Conservation (phyloP, 768 basidiomycete species). For the Lentinula boryana region DNA sequence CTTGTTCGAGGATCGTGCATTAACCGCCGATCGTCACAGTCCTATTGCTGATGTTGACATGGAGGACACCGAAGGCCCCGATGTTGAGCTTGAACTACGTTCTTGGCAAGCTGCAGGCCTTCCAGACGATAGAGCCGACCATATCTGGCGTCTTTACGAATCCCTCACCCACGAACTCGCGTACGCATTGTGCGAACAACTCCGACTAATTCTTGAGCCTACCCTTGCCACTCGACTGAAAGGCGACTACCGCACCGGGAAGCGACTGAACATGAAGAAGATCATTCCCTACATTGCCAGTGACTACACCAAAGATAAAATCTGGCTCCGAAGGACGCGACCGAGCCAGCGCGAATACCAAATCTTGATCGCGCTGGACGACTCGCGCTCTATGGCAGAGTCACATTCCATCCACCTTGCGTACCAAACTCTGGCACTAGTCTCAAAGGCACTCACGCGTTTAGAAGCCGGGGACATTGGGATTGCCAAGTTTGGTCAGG, state of each 20-base stretch:
- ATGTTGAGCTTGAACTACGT: constrained; percentile 44
- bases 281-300: constrained; percentile 97
- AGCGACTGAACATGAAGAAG: constrained; percentile 98
- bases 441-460: constrained; percentile 83
- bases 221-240: constrained; percentile 89
- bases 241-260: constrained; percentile 97
- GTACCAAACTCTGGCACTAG: constrained; percentile 87
- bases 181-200: constrained; percentile 89
- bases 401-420: constrained; percentile 89
- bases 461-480: constrained; percentile 95
- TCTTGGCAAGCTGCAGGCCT: constrained; percentile 60
- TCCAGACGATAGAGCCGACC: constrained; percentile 50
- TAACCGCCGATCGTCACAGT: neutral
- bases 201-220: constrained; percentile 93
- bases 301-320: constrained; percentile 99
- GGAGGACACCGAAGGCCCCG: constrained; percentile 24
- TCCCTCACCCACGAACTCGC: constrained; percentile 88
- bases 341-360: constrained; percentile 96
- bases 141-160: constrained; percentile 90
- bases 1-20: constrained; percentile 5
- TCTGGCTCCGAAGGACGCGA: constrained; percentile 92
- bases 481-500: constrained; percentile 85
- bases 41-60: constrained; percentile 26
- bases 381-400: constrained; percentile 96
- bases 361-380: constrained; percentile 89